These are phyloP conservation scores for Fereydounia khargensis DNA, from an alignment of 1,284 basidiomycete species.

Conservation along the genomic window DNA sequence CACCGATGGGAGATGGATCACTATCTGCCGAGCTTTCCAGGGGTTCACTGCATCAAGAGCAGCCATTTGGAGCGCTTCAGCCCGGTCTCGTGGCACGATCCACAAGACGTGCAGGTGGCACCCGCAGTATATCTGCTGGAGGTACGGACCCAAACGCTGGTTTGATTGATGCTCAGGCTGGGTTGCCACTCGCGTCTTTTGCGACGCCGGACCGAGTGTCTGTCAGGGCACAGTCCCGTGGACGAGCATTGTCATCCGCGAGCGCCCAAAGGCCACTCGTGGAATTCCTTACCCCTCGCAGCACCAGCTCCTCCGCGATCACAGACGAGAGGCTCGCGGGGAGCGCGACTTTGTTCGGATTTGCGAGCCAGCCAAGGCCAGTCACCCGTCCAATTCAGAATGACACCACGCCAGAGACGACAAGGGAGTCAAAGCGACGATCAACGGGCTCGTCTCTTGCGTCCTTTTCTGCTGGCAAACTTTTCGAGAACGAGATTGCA, in stretches of 20 bases:
- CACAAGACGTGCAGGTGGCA: constrained; percentile 9
- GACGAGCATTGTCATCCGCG: constrained; percentile 30
- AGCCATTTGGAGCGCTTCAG: too few species aligned
- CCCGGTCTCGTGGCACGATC: constrained; percentile 8
- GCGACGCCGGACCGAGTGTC: too few species aligned
- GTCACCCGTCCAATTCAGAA: constrained; percentile 11
- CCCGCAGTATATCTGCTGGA: background rate
- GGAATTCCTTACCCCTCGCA: constrained; percentile 35
- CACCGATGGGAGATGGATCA: constrained; percentile 30
- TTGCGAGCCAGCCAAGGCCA: constrained; percentile 32
- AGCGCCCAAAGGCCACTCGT: constrained; percentile 19
- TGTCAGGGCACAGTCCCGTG: too few species aligned
- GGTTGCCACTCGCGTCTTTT: too few species aligned
- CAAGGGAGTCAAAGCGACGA: constrained; percentile 21
- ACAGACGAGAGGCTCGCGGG: constrained; percentile 28
- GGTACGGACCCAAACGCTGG: too few species aligned
- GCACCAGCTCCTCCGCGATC: constrained; percentile 31
- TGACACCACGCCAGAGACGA: constrained; percentile 9
- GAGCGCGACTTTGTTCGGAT: constrained; percentile 35
- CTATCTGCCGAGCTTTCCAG: constrained; percentile 9
- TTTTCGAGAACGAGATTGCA: constrained; percentile 32
- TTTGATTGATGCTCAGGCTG: too few species aligned
- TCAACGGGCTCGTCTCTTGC: constrained; percentile 21
- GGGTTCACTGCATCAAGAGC: background rate
- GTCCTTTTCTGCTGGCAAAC: constrained; percentile 27